These are phyloP conservation scores for Penicillium sp. DNA, from an alignment of 2,329 filamentous ascomycete species.

Conservation along the genomic window DNA sequence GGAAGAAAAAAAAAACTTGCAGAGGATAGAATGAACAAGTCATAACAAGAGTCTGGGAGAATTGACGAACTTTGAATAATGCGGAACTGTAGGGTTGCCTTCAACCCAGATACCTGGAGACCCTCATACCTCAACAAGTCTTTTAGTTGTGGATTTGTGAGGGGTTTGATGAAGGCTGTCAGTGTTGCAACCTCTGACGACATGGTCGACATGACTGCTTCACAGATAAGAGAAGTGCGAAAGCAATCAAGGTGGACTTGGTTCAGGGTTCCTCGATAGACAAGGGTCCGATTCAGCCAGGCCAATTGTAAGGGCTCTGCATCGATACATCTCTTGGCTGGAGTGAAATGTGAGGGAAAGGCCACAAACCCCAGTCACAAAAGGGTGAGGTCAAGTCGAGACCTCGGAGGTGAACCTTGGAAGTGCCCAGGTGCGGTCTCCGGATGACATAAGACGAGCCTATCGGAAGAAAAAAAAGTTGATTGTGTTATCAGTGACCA, in stretches of 20 bases:
- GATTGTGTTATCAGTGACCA: slow-evolving; percentile 7
- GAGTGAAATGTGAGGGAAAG: not conserved
- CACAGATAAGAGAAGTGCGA: slow-evolving; percentile 9
- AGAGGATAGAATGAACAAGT: slow-evolving; percentile 1
- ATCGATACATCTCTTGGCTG: slow-evolving; percentile 31
- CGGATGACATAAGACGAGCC: slow-evolving; percentile 37
- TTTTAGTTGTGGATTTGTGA: slow-evolving; percentile 68
- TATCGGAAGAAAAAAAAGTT: slow-evolving; percentile 14
- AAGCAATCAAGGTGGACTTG: slow-evolving; percentile 17
- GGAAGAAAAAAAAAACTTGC: not conserved
- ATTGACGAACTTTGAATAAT: slow-evolving; percentile 70
- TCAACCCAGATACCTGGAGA: slow-evolving; percentile 77
- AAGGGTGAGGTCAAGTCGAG: not conserved
- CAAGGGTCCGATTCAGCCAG: slow-evolving; percentile 22
- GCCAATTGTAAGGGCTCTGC: slow-evolving; percentile 18
- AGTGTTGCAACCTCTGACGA: slow-evolving; percentile 43
- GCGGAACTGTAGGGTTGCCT: slow-evolving; percentile 74
- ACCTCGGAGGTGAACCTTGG: slow-evolving; percentile 4
- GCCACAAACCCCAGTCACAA: not conserved
- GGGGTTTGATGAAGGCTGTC: slow-evolving; percentile 50
- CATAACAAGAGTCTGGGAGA: not conserved
- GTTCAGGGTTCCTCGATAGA: slow-evolving; percentile 5
- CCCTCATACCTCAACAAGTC: slow-evolving; percentile 72
- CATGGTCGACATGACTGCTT: slow-evolving; percentile 39
- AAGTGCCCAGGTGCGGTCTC: slow-evolving; percentile 1